A percentile compares a stretch with the other conserved stretches of the same genome.
phyloP scores from a whole-genome alignment of 768 basidiomycete genomes.

The Lentinus brumalis region DNA sequence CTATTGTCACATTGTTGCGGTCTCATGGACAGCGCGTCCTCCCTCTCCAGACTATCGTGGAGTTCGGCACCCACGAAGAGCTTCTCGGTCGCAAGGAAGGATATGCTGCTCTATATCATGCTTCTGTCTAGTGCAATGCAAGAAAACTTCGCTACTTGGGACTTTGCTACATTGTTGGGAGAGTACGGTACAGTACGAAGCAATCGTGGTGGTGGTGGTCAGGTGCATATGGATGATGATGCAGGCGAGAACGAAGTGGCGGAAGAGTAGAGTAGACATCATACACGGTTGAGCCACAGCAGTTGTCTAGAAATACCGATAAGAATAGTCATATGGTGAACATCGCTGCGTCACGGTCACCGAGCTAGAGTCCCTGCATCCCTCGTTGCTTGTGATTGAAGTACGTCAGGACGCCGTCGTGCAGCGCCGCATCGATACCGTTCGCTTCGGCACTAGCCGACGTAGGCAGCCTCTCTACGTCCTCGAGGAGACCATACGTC shows the following conservation, averaged over 20 bases:
- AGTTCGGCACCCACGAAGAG: slow-evolving; percentile 76
- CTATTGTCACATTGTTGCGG: background rate
- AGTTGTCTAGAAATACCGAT: slow-evolving; percentile 18
- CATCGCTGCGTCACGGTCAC: background rate
- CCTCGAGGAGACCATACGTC: slow-evolving; percentile 66
- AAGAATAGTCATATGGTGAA: slow-evolving; percentile 11
- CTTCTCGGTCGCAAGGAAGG: slow-evolving; percentile 59
- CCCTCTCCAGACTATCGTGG: slow-evolving; percentile 59
- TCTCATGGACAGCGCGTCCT: background rate
- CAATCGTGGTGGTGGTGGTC: no score
- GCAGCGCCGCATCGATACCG: slow-evolving; percentile 69
- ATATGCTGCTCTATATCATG: slow-evolving; percentile 70
- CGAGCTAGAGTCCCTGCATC: slow-evolving; percentile 13
- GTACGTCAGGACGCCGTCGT: slow-evolving; percentile 66
- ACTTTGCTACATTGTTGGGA: background rate
- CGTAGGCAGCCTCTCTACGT: slow-evolving; percentile 36
- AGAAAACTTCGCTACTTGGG: background rate
- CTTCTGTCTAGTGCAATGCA: slow-evolving; percentile 52
- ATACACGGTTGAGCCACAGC: background rate
- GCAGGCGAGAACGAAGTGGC: background rate
- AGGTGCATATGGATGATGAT: no score
- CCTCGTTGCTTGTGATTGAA: slow-evolving; percentile 57
- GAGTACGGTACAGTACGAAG: background rate
- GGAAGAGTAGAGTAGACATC: background rate
- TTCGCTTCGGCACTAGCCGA: slow-evolving; percentile 42